Evolutionary conservation across 805 yeast species (phyloP), one percentile per base, ranked within the genome.

Genomic region (Pichia phayaonensis): DNA sequence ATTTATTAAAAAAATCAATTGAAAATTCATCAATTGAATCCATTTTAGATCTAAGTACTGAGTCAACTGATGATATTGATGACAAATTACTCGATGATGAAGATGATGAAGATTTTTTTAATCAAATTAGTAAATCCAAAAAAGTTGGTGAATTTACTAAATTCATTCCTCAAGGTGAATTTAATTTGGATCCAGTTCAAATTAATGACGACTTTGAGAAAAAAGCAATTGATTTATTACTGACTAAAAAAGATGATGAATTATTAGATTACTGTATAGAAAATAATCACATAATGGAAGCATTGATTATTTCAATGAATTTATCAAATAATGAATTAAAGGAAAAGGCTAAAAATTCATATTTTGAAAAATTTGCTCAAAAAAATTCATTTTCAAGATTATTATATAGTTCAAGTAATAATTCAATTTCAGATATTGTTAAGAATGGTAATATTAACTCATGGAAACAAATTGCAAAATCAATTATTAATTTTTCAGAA

Each of bases 401-500:
- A 16, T 72, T 95, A 49, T 83, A 82, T 68, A 78, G 82, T 46
- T 76, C 81, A 15, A 73, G 87, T 1, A 72, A 77, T 29, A 71
- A 72, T 36, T 70, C 69, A 47, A 77, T 73, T 48, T 68, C 72
- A 29, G 98, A 92, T 64, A 64, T 94, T 54, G 94, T 90, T 29
- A 74, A 77, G 44, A 83, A 90, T 62, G 85, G 86, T 29, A 85
- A 86, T 61, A 81, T 90, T 40, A 48, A 49, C 21, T 82, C 86
- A 56, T 94, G 99, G 99, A 84, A 80, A 59, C 83, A 82, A 42
- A 81, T 86, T 57, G 87, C 90, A n/a, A 72, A 77, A 42, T 76
- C 89, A 16, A 77, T 90, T 50, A 65, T 80, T 48, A 76, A 87
- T 2, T 84, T 77, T 59, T 64, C 54, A 11, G 26, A 39, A n/a